Evolutionary conservation across 2,329 filamentous ascomycete species (phyloP), one percentile per base, ranked within the genome.

Genomic region (Diaporthe batatas): DNA sequence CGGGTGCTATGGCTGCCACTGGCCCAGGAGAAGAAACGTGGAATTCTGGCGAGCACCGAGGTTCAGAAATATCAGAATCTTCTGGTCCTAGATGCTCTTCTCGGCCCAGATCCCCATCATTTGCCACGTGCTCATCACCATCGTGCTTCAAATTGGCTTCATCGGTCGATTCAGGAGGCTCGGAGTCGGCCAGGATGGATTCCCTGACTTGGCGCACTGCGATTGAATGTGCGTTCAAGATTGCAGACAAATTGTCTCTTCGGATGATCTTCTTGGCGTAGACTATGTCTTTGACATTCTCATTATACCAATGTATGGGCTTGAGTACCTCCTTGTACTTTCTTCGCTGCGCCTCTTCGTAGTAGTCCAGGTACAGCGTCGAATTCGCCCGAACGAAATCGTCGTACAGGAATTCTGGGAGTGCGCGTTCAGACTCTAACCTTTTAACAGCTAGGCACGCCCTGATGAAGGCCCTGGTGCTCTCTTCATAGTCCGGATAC

Each of bases 311-410:
- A 12, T 79, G 77, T 39, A 80, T 77, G 21, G 80, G 79, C 21
- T 73, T 77, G 51, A 80, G 54, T 0, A 77, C 76, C 59, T 77
- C 76, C 2, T 72, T 49, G 7, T 75, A 73, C 1, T 77, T 29
- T 1, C 74, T 70, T 14, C 75, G 73, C 42, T 81, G 78, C 44
- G 77, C 80, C 36, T 77, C 71, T 58, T 58, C 71, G 18, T 81
- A 76, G 36, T 82, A 82, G 8, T 77, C 74, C 2, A 80, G 23
- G 55, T 81, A 82, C 21, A 76, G 78, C 59, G 81, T 77, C 8
- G 76, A 73, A 76, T 80, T 80, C 29, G 79, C 80, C 57, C 81
- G 77, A 49, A 82, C 79, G 53, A 82, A 82, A 54, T 82, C 81
- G 34, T 82, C 81, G 65, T 81, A 82, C 12, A 81, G 72, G n/a